Evolutionary conservation across 2,329 filamentous ascomycete genomes (phyloP).

Genomic region (Cryoendolithus antarcticus): DNA sequence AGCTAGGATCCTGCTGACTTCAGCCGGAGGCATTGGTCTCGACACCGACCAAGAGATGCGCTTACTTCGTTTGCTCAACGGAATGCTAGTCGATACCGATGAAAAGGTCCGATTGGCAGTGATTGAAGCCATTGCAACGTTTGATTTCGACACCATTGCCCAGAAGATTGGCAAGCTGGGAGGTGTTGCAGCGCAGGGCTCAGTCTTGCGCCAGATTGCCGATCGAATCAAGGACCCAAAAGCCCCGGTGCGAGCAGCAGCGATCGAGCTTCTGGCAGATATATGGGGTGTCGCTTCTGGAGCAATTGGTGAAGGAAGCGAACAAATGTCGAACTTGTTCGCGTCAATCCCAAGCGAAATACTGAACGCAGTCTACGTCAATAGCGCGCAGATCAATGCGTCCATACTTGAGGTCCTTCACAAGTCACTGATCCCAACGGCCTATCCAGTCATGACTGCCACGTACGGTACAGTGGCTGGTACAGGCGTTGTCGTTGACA

Average conservation of each 20-base stretch:
- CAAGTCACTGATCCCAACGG: conserved; percentile 80
- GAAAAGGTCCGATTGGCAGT: conserved; percentile 83
- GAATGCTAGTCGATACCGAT: conserved; percentile 76
- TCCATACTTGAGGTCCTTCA: conserved; percentile 75
- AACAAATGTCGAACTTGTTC: conserved; percentile 61
- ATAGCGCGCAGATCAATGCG: conserved; percentile 74
- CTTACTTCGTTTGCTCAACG: conserved; percentile 61
- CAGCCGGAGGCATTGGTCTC: conserved; percentile 77
- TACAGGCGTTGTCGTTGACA: conserved; percentile 50
- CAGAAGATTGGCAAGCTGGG: conserved; percentile 68
- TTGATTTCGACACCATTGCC: conserved; percentile 69
- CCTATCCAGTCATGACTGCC: conserved; percentile 60
- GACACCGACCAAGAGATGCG: conserved; percentile 68
- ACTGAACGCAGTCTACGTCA: conserved; percentile 78
- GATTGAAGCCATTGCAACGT: conserved; percentile 71
- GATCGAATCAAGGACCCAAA: conserved; percentile 83
- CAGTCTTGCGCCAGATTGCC: conserved; percentile 68
- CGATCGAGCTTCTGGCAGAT: conserved; percentile 70
- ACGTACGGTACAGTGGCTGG: conserved; percentile 19
- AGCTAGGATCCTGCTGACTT: conserved; percentile 80
- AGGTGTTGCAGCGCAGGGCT: conserved; percentile 61
- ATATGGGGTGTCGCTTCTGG: conserved; percentile 91
- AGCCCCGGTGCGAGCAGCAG: conserved; percentile 67
- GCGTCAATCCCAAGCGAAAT: conserved; percentile 74
- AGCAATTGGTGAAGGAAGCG: conserved; percentile 73